Percentiles rank a stretch among this genome's conserved stretches.
These are phyloP conservation scores for Saccharomyces pastorianus DNA, from an alignment of 1,139 yeast species.

Conservation along the genomic window DNA sequence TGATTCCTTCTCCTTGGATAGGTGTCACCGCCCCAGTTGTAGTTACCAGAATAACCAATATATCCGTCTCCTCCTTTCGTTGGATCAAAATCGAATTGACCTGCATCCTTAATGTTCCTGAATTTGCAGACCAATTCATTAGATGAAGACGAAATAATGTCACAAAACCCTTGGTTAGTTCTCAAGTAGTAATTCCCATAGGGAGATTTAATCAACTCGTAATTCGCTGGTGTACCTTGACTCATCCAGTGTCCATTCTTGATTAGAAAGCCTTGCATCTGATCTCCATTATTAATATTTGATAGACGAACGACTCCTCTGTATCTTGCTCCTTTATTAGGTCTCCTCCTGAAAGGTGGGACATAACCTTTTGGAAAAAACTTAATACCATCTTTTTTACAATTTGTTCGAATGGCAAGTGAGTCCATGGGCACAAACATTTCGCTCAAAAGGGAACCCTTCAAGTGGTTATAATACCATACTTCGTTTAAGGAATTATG, in stretches of 20 bases:
- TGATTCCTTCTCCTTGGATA: slow-evolving; percentile 46
- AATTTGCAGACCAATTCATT: slow-evolving; percentile 32
- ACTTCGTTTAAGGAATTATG: slow-evolving; percentile 68
- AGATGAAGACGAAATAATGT: slow-evolving; percentile 35
- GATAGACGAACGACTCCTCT: slow-evolving; percentile 47
- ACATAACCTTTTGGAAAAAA: slow-evolving; percentile 63
- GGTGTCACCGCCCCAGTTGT: slow-evolving; percentile 54
- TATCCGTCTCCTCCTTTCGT: slow-evolving; percentile 31
- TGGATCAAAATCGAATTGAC: slow-evolving; percentile 48
- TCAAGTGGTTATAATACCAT: slow-evolving; percentile 79
- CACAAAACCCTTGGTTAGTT: slow-evolving; percentile 70
- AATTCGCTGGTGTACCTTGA: slow-evolving; percentile 82
- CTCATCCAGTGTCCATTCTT: slow-evolving; percentile 79
- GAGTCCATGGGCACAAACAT: slow-evolving; percentile 60
- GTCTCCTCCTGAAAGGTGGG: slow-evolving; percentile 23
- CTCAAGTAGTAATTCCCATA: slow-evolving; percentile 66
- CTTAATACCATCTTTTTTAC: slow-evolving; percentile 64
- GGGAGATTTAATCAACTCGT: slow-evolving; percentile 44
- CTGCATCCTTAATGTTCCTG: slow-evolving; percentile 36
- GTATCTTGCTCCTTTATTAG: slow-evolving; percentile 18
- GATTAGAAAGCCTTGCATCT: slow-evolving; percentile 60
- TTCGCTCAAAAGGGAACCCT: slow-evolving; percentile 66
- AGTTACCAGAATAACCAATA: slow-evolving; percentile 57
- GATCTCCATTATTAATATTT: slow-evolving; percentile 33
- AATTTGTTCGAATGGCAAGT: slow-evolving; percentile 42